Base-by-base conservation (phyloP, 108 stramenopile genomes). In the Fragilaria radians region DNA sequence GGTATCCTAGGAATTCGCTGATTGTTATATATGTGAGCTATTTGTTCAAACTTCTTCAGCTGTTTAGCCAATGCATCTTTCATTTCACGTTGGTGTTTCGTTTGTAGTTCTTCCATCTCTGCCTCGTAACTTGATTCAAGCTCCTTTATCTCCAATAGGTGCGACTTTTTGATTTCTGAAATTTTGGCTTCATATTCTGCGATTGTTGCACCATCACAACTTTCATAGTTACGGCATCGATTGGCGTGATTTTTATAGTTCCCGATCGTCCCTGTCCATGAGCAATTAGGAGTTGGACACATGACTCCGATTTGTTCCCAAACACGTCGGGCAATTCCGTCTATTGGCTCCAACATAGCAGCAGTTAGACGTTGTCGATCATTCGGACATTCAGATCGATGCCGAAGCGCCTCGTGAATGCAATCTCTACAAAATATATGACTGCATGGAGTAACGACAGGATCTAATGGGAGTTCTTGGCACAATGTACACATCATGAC, bases 401-500 rank as follows among this genome's bases (percentile, higher is more conserved):
- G n/a, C 1, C 0, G 42, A 18, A 66, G 29, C 3, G 65, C 65
- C 31, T 66, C 28, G 18, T 0, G 25, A 49, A 59, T 45, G 48
- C 65, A 66, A 4, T 31, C 31, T 48, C 1, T 1, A 30, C 65
- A 66, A 30, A 66, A 66, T 26, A 66, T 9, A 26, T 66, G 65
- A 50, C 47, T 26, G 21, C 63, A 64, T 0, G 63, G 65, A 21
- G 65, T 66, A 14, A 59, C 21, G 9, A 34, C 48, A 5, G 65
- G 65, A 9, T 56, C 63, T 19, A 58, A 23, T 18, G 63, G 28
- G 11, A 64, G 25, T n/a, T 31, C 54, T 54, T 55, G 54, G 54
- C 63, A 64, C 23, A 64, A 48, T 22, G 63, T 55, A 27, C 63
- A 64, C 22, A 66, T 66, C 28, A 66, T 42, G 14, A 42, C 36